Base-by-base conservation (phyloP, 257 asterid genomes). In the Coffea eugenioides region DNA sequence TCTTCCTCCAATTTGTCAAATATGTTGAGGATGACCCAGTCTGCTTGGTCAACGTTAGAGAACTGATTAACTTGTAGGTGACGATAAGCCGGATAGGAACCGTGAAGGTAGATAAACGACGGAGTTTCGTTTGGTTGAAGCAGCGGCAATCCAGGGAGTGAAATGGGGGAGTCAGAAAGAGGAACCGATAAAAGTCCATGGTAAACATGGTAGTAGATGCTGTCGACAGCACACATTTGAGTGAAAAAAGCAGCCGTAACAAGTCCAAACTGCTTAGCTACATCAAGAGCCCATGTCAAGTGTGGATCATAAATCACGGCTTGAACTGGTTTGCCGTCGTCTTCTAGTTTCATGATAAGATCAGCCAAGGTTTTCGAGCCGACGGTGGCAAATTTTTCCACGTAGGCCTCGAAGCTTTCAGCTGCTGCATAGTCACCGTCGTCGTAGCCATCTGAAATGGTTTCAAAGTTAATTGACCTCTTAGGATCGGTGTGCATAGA, bases 281-380 rank as follows among this genome's bases (percentile, higher is more conserved):
- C 93, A 62, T 91, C 92, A 56, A 91, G 91, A 9, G 88, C 93
- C 97, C 97, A 91, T 18, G 92, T 87, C 25, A 91, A 79, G 73
- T 88, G 87, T 0, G 94, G 71, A 84, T 90, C 97, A 13, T 90
- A 81, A 11, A 81, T 36, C 16, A 79, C n/a, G 6, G 75, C 80
- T 8, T 69, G 75, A 11, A 76, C 77, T 31, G 31, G 59, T 12
- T 52, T 46, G 8, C 80, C 75, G 46, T 39, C 45, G 18, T 71
- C 69, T 69, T 61, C 36, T 5, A 81, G 81, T 27, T 70, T 71
- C 76, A 10, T 54, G 65, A 81, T 76, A 4, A 76, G 84, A 7
- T 43, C 74, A 23, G 78, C 51, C 23, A 81, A 45, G 66, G 61
- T 76, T 70, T 31, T 77, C 3, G 84, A 76, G 23, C 81, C 84